These are phyloP conservation scores for Candida awuae DNA, from an alignment of 805 yeast genomes.

Conservation along the genomic window DNA sequence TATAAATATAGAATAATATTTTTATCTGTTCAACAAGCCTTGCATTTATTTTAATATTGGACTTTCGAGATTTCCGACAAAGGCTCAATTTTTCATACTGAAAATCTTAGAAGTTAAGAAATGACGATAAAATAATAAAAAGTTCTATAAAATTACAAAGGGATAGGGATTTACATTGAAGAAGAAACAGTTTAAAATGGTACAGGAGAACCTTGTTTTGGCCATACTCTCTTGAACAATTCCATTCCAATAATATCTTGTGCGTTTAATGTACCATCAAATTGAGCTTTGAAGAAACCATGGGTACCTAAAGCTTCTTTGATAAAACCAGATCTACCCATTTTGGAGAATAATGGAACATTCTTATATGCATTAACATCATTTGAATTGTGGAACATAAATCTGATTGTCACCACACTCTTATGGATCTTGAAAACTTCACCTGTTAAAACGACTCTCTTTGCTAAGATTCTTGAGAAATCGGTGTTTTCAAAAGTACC, in stretches of 20 bases:
- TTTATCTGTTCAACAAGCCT: too few species aligned
- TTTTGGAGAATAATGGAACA: constrained; percentile 85
- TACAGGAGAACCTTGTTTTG: constrained; percentile 31
- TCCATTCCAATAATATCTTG: constrained; percentile 95
- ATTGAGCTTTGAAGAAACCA: constrained; percentile 94
- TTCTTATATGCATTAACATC: constrained; percentile 87
- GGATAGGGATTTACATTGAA: too few species aligned
- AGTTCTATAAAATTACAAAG: neutral
- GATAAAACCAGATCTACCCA: constrained; percentile 90
- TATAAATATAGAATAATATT: too few species aligned
- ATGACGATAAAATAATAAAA: neutral
- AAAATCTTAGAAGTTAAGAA: too few species aligned
- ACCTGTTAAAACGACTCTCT: constrained; percentile 86
- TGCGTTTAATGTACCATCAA: constrained; percentile 81
- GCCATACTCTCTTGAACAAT: constrained; percentile 91
- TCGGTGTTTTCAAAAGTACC: constrained; percentile 88
- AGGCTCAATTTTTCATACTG: too few species aligned
- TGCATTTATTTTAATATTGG: too few species aligned
- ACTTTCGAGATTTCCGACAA: too few species aligned
- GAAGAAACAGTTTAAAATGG: neutral
- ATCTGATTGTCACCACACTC: constrained; percentile 82
- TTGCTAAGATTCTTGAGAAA: constrained; percentile 74
- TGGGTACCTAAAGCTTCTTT: constrained; percentile 96
- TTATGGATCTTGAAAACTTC: constrained; percentile 94
- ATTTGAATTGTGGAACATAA: constrained; percentile 91